These are phyloP conservation scores for Dioscorea dumetorum DNA, from an alignment of 106 monocot genomes.

Conservation along the genomic window DNA sequence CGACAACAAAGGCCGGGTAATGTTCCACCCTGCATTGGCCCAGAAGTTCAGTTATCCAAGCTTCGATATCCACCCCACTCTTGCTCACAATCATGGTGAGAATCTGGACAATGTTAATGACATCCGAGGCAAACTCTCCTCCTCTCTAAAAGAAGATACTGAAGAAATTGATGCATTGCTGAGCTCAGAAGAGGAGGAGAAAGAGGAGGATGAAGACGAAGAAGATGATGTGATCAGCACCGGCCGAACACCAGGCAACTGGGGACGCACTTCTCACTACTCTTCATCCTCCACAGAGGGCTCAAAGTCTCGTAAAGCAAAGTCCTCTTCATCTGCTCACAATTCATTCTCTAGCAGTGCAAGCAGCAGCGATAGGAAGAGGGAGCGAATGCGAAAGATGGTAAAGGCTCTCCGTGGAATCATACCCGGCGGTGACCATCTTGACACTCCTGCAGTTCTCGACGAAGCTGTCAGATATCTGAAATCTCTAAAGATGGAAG, in stretches of 20 bases:
- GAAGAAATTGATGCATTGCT: slow-evolving; percentile 68
- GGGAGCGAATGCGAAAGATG: slow-evolving; percentile 49
- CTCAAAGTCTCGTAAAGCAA: neutral
- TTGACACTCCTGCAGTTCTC: slow-evolving; percentile 54
- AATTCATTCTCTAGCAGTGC: slow-evolving; percentile 2
- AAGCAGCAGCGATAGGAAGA: slow-evolving; percentile 21
- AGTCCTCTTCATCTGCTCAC: neutral
- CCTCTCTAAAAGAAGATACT: slow-evolving; percentile 58
- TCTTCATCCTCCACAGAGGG: slow-evolving; percentile 8
- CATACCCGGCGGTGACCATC: slow-evolving; percentile 53
- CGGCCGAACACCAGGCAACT: slow-evolving; percentile 34
- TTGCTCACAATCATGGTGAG: slow-evolving; percentile 8
- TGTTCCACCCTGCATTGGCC: slow-evolving; percentile 54
- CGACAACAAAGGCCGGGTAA: slow-evolving; percentile 28
- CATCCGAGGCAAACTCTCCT: slow-evolving; percentile 16
- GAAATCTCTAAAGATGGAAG: slow-evolving; percentile 71
- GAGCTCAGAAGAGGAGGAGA: slow-evolving; percentile 45
- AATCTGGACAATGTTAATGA: slow-evolving; percentile 12
- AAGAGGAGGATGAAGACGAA: slow-evolving; percentile 9
- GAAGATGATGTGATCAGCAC: slow-evolving; percentile 50
- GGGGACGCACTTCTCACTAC: slow-evolving; percentile 20
- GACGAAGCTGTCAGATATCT: slow-evolving; percentile 77
- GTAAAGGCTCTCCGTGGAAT: slow-evolving; percentile 59
- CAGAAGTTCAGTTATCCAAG: slow-evolving; percentile 22
- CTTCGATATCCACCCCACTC: slow-evolving; percentile 3